A percentile compares a stretch with the other conserved stretches of the same genome.
These are phyloP conservation scores for Fusarium stilboides DNA, from an alignment of 2,329 filamentous ascomycete species.

Conservation along the genomic window DNA sequence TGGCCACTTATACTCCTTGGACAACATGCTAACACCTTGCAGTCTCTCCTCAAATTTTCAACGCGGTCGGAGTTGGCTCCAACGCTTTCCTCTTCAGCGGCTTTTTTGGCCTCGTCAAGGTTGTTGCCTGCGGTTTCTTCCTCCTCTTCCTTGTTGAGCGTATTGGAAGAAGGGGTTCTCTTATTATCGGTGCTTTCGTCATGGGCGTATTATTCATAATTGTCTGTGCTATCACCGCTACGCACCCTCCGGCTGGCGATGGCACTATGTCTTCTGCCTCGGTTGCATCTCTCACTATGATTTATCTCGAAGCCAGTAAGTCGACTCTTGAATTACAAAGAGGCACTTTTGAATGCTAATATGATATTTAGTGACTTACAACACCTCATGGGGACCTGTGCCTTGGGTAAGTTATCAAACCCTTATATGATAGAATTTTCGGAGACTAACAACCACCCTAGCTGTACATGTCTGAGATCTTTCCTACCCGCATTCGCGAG, in stretches of 20 bases:
- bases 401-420: conserved; percentile 58
- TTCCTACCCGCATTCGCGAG: conserved; percentile 66
- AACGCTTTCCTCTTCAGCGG: conserved; percentile 65
- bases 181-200: conserved; percentile 64
- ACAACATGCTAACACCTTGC: neutral
- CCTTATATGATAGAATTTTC: too few relatives aligned
- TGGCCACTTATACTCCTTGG: neutral
- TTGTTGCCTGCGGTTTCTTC: conserved; percentile 63
- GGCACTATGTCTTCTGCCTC: conserved; percentile 56
- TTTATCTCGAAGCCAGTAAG: conserved; percentile 63
- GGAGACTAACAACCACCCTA: conserved; percentile 19
- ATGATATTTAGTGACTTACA: conserved; percentile 57
- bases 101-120: conserved; percentile 68
- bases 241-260: conserved; percentile 57
- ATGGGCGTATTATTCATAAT: conserved; percentile 69
- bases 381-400: conserved; percentile 66
- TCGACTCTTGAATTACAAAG: neutral
- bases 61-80: conserved; percentile 63
- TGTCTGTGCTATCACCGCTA: conserved; percentile 60
- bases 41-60: conserved; percentile 67
- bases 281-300: conserved; percentile 65
- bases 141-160: conserved; percentile 65
- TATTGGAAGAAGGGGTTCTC: conserved; percentile 63
- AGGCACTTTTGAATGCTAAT: neutral
- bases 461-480: conserved; percentile 66